These are phyloP conservation scores for Suhomyces maxii DNA, from an alignment of 1,139 yeast genomes.

Conservation along the genomic window DNA sequence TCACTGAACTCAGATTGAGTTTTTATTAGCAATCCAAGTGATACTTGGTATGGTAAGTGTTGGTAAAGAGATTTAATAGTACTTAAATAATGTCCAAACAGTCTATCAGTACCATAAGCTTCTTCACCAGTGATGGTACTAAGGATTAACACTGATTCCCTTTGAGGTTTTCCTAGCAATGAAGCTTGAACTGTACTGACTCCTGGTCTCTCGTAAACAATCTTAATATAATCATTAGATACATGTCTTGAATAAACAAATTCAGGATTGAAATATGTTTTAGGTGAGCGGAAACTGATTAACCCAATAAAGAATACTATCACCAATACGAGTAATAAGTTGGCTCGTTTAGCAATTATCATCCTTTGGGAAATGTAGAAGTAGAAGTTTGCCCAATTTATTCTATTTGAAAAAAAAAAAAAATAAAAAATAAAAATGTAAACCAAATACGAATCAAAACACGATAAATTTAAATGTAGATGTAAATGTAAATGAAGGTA, in stretches of 20 bases:
- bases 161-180: background rate
- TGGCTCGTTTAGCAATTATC: slow-evolving; percentile 2
- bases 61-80: slow-evolving; percentile 20
- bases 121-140: slow-evolving; percentile 20
- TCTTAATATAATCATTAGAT: slow-evolving; percentile 1
- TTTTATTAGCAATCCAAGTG: slow-evolving; percentile 34
- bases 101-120: slow-evolving; percentile 31
- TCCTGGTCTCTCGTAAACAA: background rate
- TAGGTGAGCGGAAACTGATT: background rate
- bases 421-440: too few species aligned
- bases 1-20: slow-evolving; percentile 23
- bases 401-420: too few species aligned
- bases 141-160: slow-evolving; percentile 2
- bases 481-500: too few species aligned
- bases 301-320: background rate
- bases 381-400: too few species aligned
- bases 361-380: background rate
- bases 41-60: slow-evolving; percentile 18
- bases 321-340: background rate
- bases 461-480: too few species aligned
- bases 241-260: background rate
- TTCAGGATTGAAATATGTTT: background rate
- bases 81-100: slow-evolving; percentile 24
- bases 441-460: too few species aligned
- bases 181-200: background rate